phyloP scores from a whole-genome alignment of 257 asterid species.

The Scutellaria baicalensis region DNA sequence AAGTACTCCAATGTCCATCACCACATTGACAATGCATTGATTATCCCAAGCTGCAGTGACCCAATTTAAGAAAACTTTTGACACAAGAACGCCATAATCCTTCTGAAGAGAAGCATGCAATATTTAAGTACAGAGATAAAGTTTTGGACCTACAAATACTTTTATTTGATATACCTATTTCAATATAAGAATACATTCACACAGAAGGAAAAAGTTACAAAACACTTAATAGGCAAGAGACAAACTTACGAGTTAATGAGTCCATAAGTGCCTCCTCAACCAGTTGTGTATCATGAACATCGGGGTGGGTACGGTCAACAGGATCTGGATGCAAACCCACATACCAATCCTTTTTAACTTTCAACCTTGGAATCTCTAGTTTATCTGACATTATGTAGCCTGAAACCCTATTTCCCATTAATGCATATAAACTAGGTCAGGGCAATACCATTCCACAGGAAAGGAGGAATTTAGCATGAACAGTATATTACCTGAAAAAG shows the following conservation, averaged over 20 bases:
- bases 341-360: constrained; percentile 89
- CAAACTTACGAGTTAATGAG: constrained; percentile 47
- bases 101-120: not conserved
- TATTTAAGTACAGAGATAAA: not conserved
- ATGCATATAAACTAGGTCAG: constrained; percentile 7
- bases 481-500: constrained; percentile 72
- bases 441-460: not conserved
- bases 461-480: constrained; percentile 1
- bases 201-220: not conserved
- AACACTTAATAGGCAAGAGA: constrained; percentile 2
- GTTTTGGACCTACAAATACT: not conserved
- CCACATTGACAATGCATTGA: not conserved
- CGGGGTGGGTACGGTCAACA: constrained; percentile 89
- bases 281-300: constrained; percentile 78
- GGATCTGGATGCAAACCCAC: constrained; percentile 88
- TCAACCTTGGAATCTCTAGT: constrained; percentile 82
- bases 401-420: constrained; percentile 55
- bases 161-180: not conserved
- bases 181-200: not conserved
- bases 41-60: not conserved
- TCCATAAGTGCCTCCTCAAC: constrained; percentile 54
- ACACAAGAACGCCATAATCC: not conserved
- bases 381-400: constrained; percentile 95
- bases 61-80: not conserved
- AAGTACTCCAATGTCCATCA: constrained; percentile 1